Evolutionary conservation across 495 filamentous ascomycete genomes (phyloP).

Genomic region (Aspergillus baeticus): DNA sequence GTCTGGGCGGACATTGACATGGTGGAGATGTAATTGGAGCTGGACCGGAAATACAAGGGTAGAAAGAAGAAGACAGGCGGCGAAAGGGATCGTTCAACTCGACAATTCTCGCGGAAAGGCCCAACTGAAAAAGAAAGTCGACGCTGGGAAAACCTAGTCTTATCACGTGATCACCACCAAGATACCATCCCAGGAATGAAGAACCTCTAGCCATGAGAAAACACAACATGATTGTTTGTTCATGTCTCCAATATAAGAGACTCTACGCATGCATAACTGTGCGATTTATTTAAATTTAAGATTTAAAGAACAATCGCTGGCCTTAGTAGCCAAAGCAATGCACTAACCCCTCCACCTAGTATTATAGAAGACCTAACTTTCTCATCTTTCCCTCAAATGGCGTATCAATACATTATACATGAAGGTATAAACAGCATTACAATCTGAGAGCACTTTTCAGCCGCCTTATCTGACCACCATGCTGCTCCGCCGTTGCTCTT

Average conservation of each 20-base stretch:
- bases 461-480: neutral
- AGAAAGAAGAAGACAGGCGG: constrained; percentile 16
- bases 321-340: neutral
- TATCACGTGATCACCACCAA: constrained; percentile 30
- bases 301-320: neutral
- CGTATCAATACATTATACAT: constrained; percentile 29
- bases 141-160: constrained; percentile 39
- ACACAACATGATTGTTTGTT: too few species aligned
- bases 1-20: constrained; percentile 45
- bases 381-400: constrained; percentile 12
- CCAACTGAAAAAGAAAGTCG: constrained; percentile 30
- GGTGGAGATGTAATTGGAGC: constrained; percentile 16
- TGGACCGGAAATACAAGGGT: neutral
- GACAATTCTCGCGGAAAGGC: constrained; percentile 13
- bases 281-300: neutral
- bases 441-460: constrained; percentile 16
- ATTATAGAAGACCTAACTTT: neutral
- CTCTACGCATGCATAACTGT: neutral
- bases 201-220: neutral
- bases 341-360: neutral
- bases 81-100: constrained; percentile 16
- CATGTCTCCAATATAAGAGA: too few species aligned
- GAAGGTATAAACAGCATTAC: constrained; percentile 22
- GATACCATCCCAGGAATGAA: neutral
- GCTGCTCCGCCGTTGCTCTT: neutral